These are phyloP conservation scores for Penicillium soppii DNA, from an alignment of 495 filamentous ascomycete species.

Conservation along the genomic window DNA sequence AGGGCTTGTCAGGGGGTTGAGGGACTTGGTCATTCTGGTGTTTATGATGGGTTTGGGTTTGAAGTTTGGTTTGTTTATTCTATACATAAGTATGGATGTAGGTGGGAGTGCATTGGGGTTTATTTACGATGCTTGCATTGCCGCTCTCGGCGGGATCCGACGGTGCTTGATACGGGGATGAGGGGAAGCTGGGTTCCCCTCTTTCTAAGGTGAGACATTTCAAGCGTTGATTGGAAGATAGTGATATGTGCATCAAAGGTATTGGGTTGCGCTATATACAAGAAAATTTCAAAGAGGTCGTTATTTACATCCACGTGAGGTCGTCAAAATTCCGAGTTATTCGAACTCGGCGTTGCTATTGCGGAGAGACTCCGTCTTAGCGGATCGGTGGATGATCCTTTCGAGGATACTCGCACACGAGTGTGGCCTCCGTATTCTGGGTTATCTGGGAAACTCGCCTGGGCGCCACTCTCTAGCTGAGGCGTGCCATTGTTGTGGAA, in stretches of 20 bases:
- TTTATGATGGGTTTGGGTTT: neutral
- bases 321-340: conserved; percentile 4
- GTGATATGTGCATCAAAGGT: neutral
- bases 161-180: conserved; percentile 8
- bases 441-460: conserved; percentile 6
- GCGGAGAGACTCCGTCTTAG: conserved; percentile 6
- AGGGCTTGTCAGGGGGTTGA: conserved; percentile 9
- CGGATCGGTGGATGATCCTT: conserved; percentile 15
- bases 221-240: neutral
- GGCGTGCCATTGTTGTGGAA: conserved; percentile 9
- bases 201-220: conserved; percentile 1
- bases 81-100: neutral
- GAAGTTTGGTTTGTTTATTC: neutral
- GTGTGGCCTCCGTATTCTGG: conserved; percentile 3
- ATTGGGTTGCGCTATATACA: conserved; percentile 1
- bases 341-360: conserved; percentile 2
- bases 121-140: neutral
- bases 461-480: conserved; percentile 17
- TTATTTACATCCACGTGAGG: conserved; percentile 9
- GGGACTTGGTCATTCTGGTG: neutral
- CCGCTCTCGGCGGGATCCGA: conserved; percentile 19
- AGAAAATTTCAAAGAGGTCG: conserved; percentile 3
- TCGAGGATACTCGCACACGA: conserved; percentile 8
- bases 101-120: neutral
- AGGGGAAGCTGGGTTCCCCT: conserved; percentile 7